Evolutionary conservation across 805 yeast genomes (phyloP).

Genomic region (Kodamaea restingae): DNA sequence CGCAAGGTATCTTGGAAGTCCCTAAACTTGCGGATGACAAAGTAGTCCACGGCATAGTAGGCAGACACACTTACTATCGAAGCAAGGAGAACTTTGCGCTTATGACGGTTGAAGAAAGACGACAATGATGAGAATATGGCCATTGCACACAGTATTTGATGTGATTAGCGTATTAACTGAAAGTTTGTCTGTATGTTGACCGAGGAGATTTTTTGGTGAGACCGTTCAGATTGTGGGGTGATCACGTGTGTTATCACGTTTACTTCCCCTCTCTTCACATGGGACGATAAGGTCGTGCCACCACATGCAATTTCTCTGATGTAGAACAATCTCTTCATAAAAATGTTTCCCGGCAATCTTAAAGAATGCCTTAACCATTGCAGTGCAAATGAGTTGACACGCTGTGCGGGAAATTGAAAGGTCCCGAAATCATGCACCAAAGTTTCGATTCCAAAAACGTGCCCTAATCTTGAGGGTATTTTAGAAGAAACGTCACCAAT

Average conservation of each 20-base stretch:
- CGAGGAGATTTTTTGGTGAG: constrained; percentile 7
- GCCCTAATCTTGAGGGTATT: too few relatives aligned
- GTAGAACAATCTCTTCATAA: too few relatives aligned
- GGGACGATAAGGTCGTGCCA: neutral
- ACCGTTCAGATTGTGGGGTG: constrained; percentile 3
- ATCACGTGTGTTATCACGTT: neutral
- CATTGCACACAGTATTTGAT: constrained; percentile 18
- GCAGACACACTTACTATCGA: constrained; percentile 32
- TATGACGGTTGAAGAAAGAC: constrained; percentile 39
- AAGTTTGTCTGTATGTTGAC: constrained; percentile 3
- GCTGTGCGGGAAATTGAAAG: too few relatives aligned
- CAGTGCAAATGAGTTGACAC: too few relatives aligned
- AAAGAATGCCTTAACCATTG: too few relatives aligned
- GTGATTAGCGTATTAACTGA: neutral
- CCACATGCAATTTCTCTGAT: neutral
- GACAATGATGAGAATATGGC: constrained; percentile 39
- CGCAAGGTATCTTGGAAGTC: constrained; percentile 37
- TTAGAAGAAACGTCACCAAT: too few relatives aligned
- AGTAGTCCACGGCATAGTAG: constrained; percentile 35
- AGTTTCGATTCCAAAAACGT: too few relatives aligned
- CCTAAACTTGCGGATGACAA: constrained; percentile 35
- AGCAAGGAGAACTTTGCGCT: constrained; percentile 31
- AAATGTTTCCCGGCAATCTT: too few relatives aligned
- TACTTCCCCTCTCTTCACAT: neutral
- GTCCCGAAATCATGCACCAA: too few relatives aligned